phyloP scores from a whole-genome alignment of 225 moss, liverwort and hornwort genomes.

The Bryum argenteum region DNA sequence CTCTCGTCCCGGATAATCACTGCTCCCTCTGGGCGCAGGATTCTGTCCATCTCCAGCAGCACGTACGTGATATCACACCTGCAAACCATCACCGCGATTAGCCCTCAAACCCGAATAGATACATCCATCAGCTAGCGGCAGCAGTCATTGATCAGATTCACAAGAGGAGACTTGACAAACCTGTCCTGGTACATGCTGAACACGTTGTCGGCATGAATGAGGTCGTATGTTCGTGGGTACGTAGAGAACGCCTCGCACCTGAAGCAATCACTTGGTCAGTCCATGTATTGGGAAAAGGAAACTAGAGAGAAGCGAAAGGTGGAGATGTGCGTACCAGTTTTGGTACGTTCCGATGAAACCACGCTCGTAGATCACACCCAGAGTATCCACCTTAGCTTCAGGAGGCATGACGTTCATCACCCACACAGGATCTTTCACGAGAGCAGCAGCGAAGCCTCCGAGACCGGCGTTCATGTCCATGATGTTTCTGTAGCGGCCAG shows the following conservation, averaged over 20 bases:
- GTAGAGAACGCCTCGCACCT: conserved; percentile 99
- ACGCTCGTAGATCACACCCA: conserved; percentile 84
- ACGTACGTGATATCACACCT: conserved; percentile 79
- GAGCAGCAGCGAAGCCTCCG: conserved; percentile 88
- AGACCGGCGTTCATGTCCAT: conserved; percentile 98
- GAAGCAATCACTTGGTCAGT: conserved; percentile 5
- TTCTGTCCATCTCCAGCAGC: conserved; percentile 87
- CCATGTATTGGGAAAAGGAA: not conserved
- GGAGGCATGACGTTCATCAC: conserved; percentile 88
- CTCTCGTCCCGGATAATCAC: conserved; percentile 75
- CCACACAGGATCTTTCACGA: conserved; percentile 71
- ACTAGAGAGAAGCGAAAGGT: not conserved
- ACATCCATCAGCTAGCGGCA: not conserved
- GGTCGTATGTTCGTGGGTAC: conserved; percentile 91
- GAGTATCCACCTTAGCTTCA: conserved; percentile 67
- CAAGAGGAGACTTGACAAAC: conserved; percentile 34
- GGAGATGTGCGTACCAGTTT: conserved; percentile 60
- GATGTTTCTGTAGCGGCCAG: conserved; percentile 73
- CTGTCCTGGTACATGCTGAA: conserved; percentile 99
- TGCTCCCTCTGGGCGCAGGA: conserved; percentile 79
- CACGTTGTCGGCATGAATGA: conserved; percentile 74
- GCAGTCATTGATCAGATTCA: not conserved
- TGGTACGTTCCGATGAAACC: conserved; percentile 94
- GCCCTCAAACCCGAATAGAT: not conserved
- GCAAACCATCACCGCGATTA: conserved; percentile 14